Evolutionary conservation across 1,284 basidiomycete species (phyloP).

Genomic region (Athelia psychrophila): DNA sequence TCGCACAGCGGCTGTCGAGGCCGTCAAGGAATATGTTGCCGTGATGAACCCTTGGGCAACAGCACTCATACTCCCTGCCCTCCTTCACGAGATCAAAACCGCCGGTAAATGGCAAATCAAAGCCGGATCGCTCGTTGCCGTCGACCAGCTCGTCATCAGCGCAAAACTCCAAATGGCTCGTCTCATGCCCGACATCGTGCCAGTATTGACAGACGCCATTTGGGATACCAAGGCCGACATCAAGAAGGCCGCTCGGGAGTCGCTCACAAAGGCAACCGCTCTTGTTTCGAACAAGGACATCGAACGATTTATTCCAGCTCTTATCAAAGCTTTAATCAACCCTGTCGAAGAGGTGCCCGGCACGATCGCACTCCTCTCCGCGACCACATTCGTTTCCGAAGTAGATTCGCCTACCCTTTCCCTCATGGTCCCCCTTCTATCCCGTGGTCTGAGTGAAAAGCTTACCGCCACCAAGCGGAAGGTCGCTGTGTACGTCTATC

Average conservation of each 20-base stretch:
- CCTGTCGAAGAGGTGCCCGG: conserved; percentile 99
- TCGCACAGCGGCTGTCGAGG: conserved; percentile 82
- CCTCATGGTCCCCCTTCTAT: conserved; percentile 96
- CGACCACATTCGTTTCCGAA: conserved; percentile 99
- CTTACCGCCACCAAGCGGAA: conserved; percentile 95
- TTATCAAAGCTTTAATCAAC: conserved; percentile 97
- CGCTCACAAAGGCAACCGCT: conserved; percentile 91
- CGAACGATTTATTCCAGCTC: conserved; percentile 96
- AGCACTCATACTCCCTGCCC: conserved; percentile 81
- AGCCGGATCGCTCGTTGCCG: conserved; percentile 81
- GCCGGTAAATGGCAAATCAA: conserved; percentile 99
- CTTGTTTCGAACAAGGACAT: conserved; percentile 99
- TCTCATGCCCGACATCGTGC: conserved; percentile 96
- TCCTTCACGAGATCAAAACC: conserved; percentile 94
- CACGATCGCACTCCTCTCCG: conserved; percentile 94
- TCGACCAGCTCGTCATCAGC: too few relatives aligned
- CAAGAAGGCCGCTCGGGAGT: conserved; percentile 97
- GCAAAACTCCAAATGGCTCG: conserved; percentile 70
- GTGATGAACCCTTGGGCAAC: conserved; percentile 92
- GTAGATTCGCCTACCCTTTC: conserved; percentile 99
- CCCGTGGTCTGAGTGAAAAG: conserved; percentile 95
- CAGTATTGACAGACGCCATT: conserved; percentile 93
- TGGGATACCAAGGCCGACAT: conserved; percentile 99
- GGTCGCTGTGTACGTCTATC: conserved; percentile 78
- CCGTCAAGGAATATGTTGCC: conserved; percentile 78